phyloP scores from a whole-genome alignment of 2,329 filamentous ascomycete genomes.

The Ophiostoma sp. region DNA sequence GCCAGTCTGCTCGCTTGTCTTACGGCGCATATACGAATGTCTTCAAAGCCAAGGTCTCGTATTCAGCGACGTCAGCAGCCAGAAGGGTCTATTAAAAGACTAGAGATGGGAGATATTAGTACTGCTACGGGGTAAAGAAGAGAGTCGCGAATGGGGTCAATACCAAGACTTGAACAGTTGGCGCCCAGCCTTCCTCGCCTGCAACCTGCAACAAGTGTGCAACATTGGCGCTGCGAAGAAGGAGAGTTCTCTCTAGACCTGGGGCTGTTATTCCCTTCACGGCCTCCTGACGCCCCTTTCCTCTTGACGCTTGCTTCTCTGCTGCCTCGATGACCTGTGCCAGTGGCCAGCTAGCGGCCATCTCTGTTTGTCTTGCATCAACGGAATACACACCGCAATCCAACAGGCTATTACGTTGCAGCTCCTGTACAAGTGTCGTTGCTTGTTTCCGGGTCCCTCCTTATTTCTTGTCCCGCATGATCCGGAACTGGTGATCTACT shows the following conservation, averaged over 20 bases:
- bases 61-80: too few relatives aligned
- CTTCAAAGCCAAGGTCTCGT: too few relatives aligned
- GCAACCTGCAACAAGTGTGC: constrained; percentile 13
- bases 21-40: too few relatives aligned
- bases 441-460: too few relatives aligned
- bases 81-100: too few relatives aligned
- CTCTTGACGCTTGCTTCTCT: neutral
- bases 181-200: constrained; percentile 3
- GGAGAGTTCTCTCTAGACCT: neutral
- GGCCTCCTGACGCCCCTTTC: too few relatives aligned
- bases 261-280: neutral
- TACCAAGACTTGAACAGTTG: constrained; percentile 6
- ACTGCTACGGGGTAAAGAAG: neutral
- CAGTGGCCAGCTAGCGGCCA: neutral
- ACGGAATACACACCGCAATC: too few relatives aligned
- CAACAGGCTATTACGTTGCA: neutral
- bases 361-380: neutral
- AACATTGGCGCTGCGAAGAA: constrained; percentile 10
- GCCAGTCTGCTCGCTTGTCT: neutral
- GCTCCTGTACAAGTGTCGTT: neutral
- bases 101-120: too few relatives aligned
- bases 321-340: neutral
- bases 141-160: neutral
- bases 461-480: constrained; percentile 4
- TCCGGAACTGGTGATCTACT: constrained; percentile 3